Percentiles rank a stretch among this genome's conserved stretches.
Conservation (phyloP, 768 basidiomycete genomes). For the Pisolithus orientalis region DNA sequence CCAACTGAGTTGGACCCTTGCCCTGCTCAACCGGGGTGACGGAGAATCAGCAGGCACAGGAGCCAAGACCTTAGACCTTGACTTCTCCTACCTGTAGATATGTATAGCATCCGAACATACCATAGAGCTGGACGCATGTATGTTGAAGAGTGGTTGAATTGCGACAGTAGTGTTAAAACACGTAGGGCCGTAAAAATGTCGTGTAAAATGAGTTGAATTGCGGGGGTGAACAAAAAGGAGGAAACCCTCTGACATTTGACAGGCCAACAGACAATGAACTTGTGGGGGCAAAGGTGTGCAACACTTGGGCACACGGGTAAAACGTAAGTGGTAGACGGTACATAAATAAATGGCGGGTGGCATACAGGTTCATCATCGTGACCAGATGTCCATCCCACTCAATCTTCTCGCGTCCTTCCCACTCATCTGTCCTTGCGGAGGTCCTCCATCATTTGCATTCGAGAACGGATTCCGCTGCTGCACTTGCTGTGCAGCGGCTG, state of each 20-base stretch:
- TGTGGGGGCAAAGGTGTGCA: neutral
- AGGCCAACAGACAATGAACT: no score
- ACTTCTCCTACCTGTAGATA: no score
- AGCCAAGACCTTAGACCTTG: no score
- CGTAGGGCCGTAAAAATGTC: slow-evolving; percentile 8
- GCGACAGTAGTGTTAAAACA: neutral
- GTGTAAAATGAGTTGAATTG: slow-evolving; percentile 17
- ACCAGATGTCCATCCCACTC: slow-evolving; percentile 70
- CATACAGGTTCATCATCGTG: slow-evolving; percentile 42
- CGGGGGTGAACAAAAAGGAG: slow-evolving; percentile 2
- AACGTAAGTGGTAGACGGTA: neutral
- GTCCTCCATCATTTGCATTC: slow-evolving; percentile 36
- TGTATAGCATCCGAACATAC: neutral
- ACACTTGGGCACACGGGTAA: neutral
- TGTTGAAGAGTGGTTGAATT: neutral
- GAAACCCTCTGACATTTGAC: neutral
- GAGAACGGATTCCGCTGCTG: slow-evolving; percentile 36
- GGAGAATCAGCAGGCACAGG: no score
- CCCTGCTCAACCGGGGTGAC: neutral
- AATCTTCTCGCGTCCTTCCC: slow-evolving; percentile 55
- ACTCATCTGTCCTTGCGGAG: slow-evolving; percentile 34
- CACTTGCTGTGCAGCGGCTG: slow-evolving; percentile 17
- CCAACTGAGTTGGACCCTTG: neutral
- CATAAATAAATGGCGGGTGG: slow-evolving; percentile 1
- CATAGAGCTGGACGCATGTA: neutral